Evolutionary conservation across 495 filamentous ascomycete species (phyloP).

Genomic region (Aspergillus asperescens): DNA sequence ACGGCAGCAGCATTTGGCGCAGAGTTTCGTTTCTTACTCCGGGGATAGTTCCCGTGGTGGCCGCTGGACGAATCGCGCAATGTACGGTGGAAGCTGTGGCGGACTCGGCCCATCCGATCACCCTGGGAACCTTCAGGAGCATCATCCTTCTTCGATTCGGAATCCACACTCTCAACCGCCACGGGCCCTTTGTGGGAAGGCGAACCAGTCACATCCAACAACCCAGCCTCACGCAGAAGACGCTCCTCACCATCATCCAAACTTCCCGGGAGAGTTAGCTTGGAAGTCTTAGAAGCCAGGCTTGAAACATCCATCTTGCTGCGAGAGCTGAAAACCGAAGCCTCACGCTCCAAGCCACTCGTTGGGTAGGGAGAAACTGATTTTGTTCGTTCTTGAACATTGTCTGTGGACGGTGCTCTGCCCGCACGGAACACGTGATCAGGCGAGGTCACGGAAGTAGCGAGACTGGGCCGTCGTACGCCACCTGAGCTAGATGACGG

Average conservation of each 20-base stretch:
- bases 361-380: slow-evolving; percentile 24
- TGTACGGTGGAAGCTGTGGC: slow-evolving; percentile 91
- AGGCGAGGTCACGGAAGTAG: slow-evolving; percentile 29
- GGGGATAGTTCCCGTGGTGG: slow-evolving; percentile 58
- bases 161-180: slow-evolving; percentile 33
- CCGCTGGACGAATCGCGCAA: slow-evolving; percentile 73
- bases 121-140: slow-evolving; percentile 28
- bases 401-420: slow-evolving; percentile 28
- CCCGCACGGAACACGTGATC: slow-evolving; percentile 25
- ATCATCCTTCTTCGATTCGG: slow-evolving; percentile 32
- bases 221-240: slow-evolving; percentile 43
- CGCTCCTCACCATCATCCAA: slow-evolving; percentile 47
- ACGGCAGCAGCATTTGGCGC: slow-evolving; percentile 50
- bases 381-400: slow-evolving; percentile 26
- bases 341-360: slow-evolving; percentile 32
- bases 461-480: slow-evolving; percentile 35
- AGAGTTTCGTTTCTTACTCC: slow-evolving; percentile 72
- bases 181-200: slow-evolving; percentile 30
- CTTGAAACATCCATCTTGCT: slow-evolving; percentile 37
- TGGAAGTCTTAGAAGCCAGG: slow-evolving; percentile 35
- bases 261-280: slow-evolving; percentile 33
- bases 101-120: slow-evolving; percentile 51
- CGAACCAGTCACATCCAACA: slow-evolving; percentile 42
- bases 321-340: slow-evolving; percentile 35
- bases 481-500: slow-evolving; percentile 23